Evolutionary conservation across 2,329 filamentous ascomycete genomes (phyloP).

Genomic region (Trichoderma sp.): DNA sequence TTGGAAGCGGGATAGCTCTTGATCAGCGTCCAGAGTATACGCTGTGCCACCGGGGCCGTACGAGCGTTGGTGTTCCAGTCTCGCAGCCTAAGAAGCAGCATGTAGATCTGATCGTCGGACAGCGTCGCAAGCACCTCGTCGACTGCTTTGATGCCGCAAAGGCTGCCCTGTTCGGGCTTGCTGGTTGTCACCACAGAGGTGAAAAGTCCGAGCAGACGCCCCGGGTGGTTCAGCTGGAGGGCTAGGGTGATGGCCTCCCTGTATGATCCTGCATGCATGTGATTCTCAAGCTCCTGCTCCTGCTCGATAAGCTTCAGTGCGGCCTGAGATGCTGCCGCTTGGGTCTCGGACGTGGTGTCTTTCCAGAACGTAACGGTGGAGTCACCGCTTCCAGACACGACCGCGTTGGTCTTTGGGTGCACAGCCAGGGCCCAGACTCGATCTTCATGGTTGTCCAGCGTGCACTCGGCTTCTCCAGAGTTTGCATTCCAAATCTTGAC

Average conservation of each 20-base stretch:
- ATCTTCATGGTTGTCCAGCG: slow-evolving; percentile 95
- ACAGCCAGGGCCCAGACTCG: slow-evolving; percentile 88
- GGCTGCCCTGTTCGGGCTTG: slow-evolving; percentile 61
- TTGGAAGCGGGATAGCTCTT: slow-evolving; percentile 77
- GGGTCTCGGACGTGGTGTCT: slow-evolving; percentile 82
- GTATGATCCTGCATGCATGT: slow-evolving; percentile 84
- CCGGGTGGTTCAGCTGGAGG: slow-evolving; percentile 91
- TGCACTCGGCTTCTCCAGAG: slow-evolving; percentile 81
- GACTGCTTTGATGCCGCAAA: slow-evolving; percentile 69
- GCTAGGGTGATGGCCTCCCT: slow-evolving; percentile 91
- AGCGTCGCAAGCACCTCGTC: slow-evolving; percentile 81
- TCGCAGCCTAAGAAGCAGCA: slow-evolving; percentile 76
- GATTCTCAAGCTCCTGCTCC: slow-evolving; percentile 91
- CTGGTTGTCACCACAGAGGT: slow-evolving; percentile 71
- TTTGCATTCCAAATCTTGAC: slow-evolving; percentile 96
- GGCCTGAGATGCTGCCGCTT: slow-evolving; percentile 71
- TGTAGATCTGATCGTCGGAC: slow-evolving; percentile 82
- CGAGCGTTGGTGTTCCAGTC: slow-evolving; percentile 98
- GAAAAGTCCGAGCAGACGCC: slow-evolving; percentile 81
- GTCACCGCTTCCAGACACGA: slow-evolving; percentile 90
- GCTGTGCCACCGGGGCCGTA: slow-evolving; percentile 82
- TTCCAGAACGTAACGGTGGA: slow-evolving; percentile 94
- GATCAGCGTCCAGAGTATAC: slow-evolving; percentile 77
- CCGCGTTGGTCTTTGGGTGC: slow-evolving; percentile 66
- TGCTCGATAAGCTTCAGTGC: slow-evolving; percentile 84